phyloP scores from a whole-genome alignment of 192 early-diverging fungal genomes.

The Podila verticillata region DNA sequence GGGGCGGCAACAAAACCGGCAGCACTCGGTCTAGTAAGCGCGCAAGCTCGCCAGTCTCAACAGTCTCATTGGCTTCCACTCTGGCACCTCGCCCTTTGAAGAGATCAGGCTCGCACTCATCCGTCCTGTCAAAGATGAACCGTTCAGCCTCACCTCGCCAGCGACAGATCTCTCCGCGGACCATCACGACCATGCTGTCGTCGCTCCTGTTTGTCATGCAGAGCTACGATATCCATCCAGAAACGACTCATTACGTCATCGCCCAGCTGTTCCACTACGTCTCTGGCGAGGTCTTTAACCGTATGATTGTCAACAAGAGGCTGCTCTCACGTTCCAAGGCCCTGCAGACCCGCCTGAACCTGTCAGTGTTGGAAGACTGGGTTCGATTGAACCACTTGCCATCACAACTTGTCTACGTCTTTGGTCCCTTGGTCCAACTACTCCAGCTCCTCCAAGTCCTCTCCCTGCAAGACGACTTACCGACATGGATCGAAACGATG shows the following conservation, averaged over 20 bases:
- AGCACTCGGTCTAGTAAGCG: conserved; percentile 26
- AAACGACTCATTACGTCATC: conserved; percentile 73
- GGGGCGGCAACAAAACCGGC: conserved; percentile 49
- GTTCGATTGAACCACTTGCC: conserved; percentile 67
- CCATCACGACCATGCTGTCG: conserved; percentile 76
- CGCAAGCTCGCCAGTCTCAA: conserved; percentile 5
- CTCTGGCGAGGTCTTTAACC: conserved; percentile 85
- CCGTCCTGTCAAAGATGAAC: conserved; percentile 12
- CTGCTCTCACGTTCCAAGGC: conserved; percentile 82
- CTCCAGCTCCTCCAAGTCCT: conserved; percentile 86
- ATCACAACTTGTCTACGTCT: conserved; percentile 43
- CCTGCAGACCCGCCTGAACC: conserved; percentile 84
- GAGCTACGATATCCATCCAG: conserved; percentile 77
- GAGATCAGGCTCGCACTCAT: conserved; percentile 4
- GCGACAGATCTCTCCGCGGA: conserved; percentile 64
- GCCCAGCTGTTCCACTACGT: conserved; percentile 83
- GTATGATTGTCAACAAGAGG: conserved; percentile 77
- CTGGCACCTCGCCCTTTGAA: not conserved
- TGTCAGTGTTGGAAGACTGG: conserved; percentile 87
- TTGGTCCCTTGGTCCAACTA: conserved; percentile 81
- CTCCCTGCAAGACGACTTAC: conserved; percentile 73
- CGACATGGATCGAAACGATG: conserved; percentile 77
- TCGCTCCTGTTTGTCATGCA: conserved; percentile 72
- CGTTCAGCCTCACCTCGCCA: conserved; percentile 30
- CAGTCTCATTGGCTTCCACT: not conserved